A percentile compares a stretch with the other conserved stretches of the same genome.
phyloP scores from a whole-genome alignment of 2,329 filamentous ascomycete genomes.

The Sclerotinia minor region DNA sequence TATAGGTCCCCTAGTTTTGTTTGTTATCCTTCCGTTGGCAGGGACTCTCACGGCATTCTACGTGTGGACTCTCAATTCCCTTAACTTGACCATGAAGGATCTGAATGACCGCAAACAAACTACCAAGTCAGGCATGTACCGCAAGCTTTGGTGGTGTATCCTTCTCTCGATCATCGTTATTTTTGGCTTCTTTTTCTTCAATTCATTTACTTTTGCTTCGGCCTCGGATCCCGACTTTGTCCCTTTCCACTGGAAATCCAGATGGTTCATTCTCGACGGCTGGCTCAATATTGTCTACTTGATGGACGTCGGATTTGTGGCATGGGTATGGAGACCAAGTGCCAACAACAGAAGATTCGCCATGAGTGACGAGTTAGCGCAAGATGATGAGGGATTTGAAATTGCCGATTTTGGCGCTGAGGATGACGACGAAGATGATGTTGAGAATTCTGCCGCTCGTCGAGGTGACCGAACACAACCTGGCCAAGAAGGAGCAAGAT shows the following conservation, averaged over 20 bases:
- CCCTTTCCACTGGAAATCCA: constrained; percentile 93
- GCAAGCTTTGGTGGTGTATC: constrained; percentile 98
- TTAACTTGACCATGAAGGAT: constrained; percentile 94
- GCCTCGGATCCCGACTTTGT: constrained; percentile 84
- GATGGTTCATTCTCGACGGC: constrained; percentile 96
- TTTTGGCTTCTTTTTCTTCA: constrained; percentile 98
- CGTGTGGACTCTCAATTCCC: constrained; percentile 95
- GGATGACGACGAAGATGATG: constrained; percentile 61
- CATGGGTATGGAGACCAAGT: constrained; percentile 94
- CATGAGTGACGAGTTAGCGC: constrained; percentile 98
- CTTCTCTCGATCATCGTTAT: constrained; percentile 89
- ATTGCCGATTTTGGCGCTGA: constrained; percentile 85
- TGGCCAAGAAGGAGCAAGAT: constrained; percentile 41
- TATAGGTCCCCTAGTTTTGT: constrained; percentile 78
- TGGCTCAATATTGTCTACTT: constrained; percentile 98
- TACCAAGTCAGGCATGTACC: constrained; percentile 93
- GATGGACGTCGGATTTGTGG: constrained; percentile 86
- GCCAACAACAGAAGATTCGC: constrained; percentile 96
- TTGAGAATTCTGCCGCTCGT: constrained; percentile 42
- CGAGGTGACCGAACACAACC: constrained; percentile 51
- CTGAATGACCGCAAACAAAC: constrained; percentile 92
- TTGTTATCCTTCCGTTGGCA: constrained; percentile 90
- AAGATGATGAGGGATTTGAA: constrained; percentile 98
- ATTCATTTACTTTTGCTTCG: constrained; percentile 91
- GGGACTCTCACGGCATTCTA: constrained; percentile 95